A percentile compares a stretch with the other conserved stretches of the same genome.
phyloP scores from a whole-genome alignment of 2,329 filamentous ascomycete species.

The Aspergillus ustus region DNA sequence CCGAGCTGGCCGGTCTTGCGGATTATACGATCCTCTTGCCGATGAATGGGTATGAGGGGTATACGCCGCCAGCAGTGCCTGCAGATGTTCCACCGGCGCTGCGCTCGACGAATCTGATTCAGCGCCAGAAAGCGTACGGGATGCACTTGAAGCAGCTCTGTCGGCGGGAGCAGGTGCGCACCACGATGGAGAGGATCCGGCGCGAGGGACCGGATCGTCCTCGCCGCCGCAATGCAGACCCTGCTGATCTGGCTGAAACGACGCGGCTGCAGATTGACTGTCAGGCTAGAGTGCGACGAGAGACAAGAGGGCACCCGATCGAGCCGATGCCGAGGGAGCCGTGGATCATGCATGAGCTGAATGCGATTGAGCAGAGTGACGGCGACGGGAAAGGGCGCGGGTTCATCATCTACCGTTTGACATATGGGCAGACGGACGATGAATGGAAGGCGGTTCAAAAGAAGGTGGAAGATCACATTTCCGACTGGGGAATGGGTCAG shows the following conservation, averaged over 20 bases:
- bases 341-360: slow-evolving; percentile 22
- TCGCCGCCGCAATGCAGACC: not conserved
- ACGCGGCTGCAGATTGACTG: not conserved
- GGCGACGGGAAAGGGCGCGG: slow-evolving; percentile 3
- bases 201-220: not conserved
- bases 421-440: slow-evolving; percentile 27
- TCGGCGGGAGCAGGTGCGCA: not conserved
- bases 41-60: slow-evolving; percentile 32
- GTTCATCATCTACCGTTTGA: slow-evolving; percentile 31
- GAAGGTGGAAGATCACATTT: slow-evolving; percentile 30
- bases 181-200: not conserved
- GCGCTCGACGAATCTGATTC: not conserved
- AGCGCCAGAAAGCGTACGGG: not conserved
- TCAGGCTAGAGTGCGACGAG: slow-evolving; percentile 20
- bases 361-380: not conserved
- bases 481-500: slow-evolving; percentile 30
- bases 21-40: slow-evolving; percentile 32
- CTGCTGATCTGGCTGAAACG: not conserved
- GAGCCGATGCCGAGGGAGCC: slow-evolving; percentile 22
- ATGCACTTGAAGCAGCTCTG: slow-evolving; percentile 15
- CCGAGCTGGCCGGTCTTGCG: slow-evolving; percentile 21
- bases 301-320: slow-evolving; percentile 18
- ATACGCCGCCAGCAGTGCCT: not conserved
- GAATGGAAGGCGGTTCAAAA: slow-evolving; percentile 29
- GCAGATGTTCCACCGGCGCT: not conserved